Evolutionary conservation across 306 rosid genomes (phyloP).

Genomic region (Rosa multiflora): DNA sequence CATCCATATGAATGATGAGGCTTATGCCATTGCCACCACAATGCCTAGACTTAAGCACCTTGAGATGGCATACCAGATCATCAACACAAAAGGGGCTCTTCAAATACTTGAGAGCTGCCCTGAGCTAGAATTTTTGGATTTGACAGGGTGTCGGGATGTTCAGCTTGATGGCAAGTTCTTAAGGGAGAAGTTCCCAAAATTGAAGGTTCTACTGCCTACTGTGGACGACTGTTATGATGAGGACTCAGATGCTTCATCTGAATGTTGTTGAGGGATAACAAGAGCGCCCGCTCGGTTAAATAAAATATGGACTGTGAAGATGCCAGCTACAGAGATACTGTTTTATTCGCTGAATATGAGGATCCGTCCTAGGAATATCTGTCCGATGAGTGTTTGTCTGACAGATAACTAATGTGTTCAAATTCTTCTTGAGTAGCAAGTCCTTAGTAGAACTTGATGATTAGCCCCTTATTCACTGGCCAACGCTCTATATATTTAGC

Average conservation of each 20-base stretch:
- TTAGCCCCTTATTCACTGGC: background rate
- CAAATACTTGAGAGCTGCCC: slow-evolving; percentile 63
- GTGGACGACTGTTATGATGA: slow-evolving; percentile 51
- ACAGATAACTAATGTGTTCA: background rate
- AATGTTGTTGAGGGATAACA: too few species aligned
- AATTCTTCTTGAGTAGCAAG: background rate
- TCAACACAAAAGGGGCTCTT: slow-evolving; percentile 55
- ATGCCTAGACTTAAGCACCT: slow-evolving; percentile 95
- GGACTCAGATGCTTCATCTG: slow-evolving; percentile 49
- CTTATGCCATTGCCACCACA: slow-evolving; percentile 74
- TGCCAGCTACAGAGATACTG: too few species aligned
- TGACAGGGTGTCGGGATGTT: slow-evolving; percentile 94
- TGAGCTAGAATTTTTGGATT: slow-evolving; percentile 71
- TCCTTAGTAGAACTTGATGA: background rate
- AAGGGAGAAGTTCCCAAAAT: slow-evolving; percentile 56
- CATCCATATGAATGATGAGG: slow-evolving; percentile 78
- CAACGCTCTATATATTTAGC: background rate
- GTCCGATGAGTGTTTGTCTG: background rate
- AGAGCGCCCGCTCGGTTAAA: too few species aligned
- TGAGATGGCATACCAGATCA: slow-evolving; percentile 81
- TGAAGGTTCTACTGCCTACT: slow-evolving; percentile 74
- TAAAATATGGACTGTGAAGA: too few species aligned
- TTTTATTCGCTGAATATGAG: background rate
- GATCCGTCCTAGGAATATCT: background rate
- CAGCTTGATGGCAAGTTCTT: slow-evolving; percentile 49